Evolutionary conservation across 225 moss, liverwort and hornwort genomes (phyloP), one percentile per base, ranked within the genome.

Genomic region (Pseudoscleropodium purum): DNA sequence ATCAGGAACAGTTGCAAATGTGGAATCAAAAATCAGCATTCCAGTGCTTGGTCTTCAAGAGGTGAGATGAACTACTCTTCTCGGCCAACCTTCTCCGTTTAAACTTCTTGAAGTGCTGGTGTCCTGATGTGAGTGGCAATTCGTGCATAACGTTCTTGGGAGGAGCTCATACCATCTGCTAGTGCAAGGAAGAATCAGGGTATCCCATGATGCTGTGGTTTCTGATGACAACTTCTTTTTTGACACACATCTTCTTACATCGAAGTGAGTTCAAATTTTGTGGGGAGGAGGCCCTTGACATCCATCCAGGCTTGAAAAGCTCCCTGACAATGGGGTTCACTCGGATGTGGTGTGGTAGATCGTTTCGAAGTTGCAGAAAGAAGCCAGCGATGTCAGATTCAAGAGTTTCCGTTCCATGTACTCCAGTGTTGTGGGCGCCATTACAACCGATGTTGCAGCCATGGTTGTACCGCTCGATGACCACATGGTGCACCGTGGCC

Each of bases 401-500:
- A 93, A 92, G 93, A 82, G n/a, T 5, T 97, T 95, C 80, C 92
- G 91, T 66, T 95, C 97, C 45, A 97, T 99, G 97, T 99, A 99
- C 83, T 99, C 99, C 5, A 99, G 99, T 83, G 88, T 96, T 85
- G 94, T 96, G 63, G 97, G 95, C 56, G 97, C 93, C 91, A 99
- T 99, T 87, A 99, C 99, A 41, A 91, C 95, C 72, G 96, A 99
- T 83, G 95, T 96, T 61, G 97, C 97, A 39, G 95, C 94, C 85
- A 99, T 99, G 99, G 92, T 97, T 17, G n/a, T 99, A 41, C 99
- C 99, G 21, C 87, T 99, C 39, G 97, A 99, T 84, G 97, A 99
- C 90, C 99, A 99, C 92, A 97, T 99, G 92, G 97, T 99, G 87
- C 99, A 99, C 90, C 90, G 99, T 84, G 99, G 99, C 39, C 99